Evolutionary conservation across 1,284 basidiomycete genomes (phyloP).

Genomic region (Ceratobasidium sp.): DNA sequence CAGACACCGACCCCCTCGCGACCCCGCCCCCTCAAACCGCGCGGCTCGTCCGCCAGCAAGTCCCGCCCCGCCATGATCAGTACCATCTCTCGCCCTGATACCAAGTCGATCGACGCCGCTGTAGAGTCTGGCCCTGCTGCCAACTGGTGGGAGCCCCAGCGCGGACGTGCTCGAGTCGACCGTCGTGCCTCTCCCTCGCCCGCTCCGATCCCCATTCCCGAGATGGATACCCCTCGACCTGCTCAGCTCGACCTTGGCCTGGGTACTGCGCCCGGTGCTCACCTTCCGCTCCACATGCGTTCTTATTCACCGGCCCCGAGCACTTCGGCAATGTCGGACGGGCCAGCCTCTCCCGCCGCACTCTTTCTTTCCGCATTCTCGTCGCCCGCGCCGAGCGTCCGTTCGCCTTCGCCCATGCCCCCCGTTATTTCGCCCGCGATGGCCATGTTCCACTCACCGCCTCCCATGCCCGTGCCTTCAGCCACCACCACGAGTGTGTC

Average conservation of each 20-base stretch:
- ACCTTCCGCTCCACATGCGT: constrained; percentile 42
- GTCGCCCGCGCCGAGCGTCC: constrained; percentile 48
- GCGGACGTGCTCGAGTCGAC: constrained; percentile 14
- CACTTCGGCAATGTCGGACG: constrained; percentile 33
- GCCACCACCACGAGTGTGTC: constrained; percentile 34
- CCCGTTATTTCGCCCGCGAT: constrained; percentile 42
- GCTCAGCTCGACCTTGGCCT: constrained; percentile 13
- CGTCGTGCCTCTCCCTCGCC: constrained; percentile 16
- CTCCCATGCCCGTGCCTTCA: constrained; percentile 2
- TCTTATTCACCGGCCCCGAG: constrained; percentile 30
- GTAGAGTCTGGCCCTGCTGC: not conserved
- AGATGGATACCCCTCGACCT: constrained; percentile 19
- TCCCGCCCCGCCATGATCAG: constrained; percentile 29
- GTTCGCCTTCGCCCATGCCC: constrained; percentile 37
- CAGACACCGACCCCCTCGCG: constrained; percentile 36
- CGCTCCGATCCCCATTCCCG: constrained; percentile 29
- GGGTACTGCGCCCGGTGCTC: not conserved
- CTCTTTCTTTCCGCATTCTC: constrained; percentile 81
- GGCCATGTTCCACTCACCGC: constrained; percentile 47
- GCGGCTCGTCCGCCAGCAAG: constrained; percentile 32
- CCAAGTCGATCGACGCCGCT: not conserved
- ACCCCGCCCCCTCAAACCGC: constrained; percentile 13
- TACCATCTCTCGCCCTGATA: not conserved
- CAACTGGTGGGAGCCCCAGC: constrained; percentile 43
- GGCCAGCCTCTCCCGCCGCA: constrained; percentile 74